Evolutionary conservation across 2,329 filamentous ascomycete genomes (phyloP), one percentile per base, ranked within the genome.

Genomic region (Colletotrichum sidae): DNA sequence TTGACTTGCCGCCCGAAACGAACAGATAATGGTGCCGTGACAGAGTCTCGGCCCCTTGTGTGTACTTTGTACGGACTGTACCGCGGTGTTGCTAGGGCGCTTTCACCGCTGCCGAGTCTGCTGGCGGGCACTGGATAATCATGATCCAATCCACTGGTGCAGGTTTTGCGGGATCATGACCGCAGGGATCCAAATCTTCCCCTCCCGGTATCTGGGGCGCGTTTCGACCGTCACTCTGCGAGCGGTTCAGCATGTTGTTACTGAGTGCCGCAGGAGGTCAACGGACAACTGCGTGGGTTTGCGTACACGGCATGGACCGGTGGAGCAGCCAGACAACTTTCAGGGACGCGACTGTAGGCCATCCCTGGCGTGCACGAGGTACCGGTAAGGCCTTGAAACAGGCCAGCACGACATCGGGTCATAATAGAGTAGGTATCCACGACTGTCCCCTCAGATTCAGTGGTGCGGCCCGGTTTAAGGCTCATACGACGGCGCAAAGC

Each of bases 331-430:
- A 52, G 62, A 44, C 38, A 25, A 25, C 25, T 25, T 42, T 41
- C 37, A 62, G 58, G 52, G 52, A 65, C 52, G 42, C 8, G 52
- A 65, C 42, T 13, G 56, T 37, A 46, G 33, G 33, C 17, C 35
- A 57, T 62, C 62, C 62, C 59, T 62, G 62, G 42, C 37, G 11
- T 62, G 25, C 58, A 62, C 57, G 58, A 50, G 47, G 58, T 46
- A n/a, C 9, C 25, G 13, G 44, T 41, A 38, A 62, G 46, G 52
- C 37, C 52, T 44, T 62, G 58, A 57, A 62, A 62, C 58, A 33
- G 58, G 52, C 57, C 58, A 62, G 62, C 58, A 62, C 58, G 62
- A 53, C 58, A 65, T 62, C 52, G 44, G 52, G 58, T 65, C 52
- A 53, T 12, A 65, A 56, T 65, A 57, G 56, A 62, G 46, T 57